Evolutionary conservation across 2,329 filamentous ascomycete genomes (phyloP).

Genomic region (Coleophoma cylindrospora): DNA sequence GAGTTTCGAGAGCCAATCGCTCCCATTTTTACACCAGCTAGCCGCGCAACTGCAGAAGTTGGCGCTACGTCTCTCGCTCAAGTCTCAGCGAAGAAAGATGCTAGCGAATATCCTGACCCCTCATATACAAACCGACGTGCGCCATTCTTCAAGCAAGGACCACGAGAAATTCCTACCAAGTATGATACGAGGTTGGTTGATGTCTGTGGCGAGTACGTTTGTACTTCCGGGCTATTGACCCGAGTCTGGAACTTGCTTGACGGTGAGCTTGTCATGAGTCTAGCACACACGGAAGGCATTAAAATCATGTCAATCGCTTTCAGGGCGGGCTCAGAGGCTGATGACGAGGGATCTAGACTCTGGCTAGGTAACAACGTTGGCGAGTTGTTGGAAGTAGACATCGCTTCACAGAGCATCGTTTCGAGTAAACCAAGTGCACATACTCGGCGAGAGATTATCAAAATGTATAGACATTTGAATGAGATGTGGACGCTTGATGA

Average conservation of each 20-base stretch:
- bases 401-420: conserved; percentile 66
- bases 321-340: conserved; percentile 72
- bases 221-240: conserved; percentile 81
- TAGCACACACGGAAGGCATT: conserved; percentile 79
- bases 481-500: conserved; percentile 96
- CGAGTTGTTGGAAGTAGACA: conserved; percentile 85
- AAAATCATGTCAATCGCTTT: conserved; percentile 80
- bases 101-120: conserved; percentile 70
- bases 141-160: conserved; percentile 67
- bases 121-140: conserved; percentile 80
- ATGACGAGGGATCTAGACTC: conserved; percentile 74
- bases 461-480: conserved; percentile 79
- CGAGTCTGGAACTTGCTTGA: conserved; percentile 82
- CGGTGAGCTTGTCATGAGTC: conserved; percentile 74
- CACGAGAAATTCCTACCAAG: conserved; percentile 73
- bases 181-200: conserved; percentile 86
- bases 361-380: conserved; percentile 91
- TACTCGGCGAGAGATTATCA: conserved; percentile 71
- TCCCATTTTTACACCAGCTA: conserved; percentile 8
- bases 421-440: conserved; percentile 68
- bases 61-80: conserved; percentile 8
- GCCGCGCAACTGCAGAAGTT: conserved; percentile 1
- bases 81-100: conserved; percentile 10
- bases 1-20: conserved; percentile 31
- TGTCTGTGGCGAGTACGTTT: conserved; percentile 81